These are phyloP conservation scores for Colletotrichum sublineola DNA, from an alignment of 2,329 filamentous ascomycete genomes.

Conservation along the genomic window DNA sequence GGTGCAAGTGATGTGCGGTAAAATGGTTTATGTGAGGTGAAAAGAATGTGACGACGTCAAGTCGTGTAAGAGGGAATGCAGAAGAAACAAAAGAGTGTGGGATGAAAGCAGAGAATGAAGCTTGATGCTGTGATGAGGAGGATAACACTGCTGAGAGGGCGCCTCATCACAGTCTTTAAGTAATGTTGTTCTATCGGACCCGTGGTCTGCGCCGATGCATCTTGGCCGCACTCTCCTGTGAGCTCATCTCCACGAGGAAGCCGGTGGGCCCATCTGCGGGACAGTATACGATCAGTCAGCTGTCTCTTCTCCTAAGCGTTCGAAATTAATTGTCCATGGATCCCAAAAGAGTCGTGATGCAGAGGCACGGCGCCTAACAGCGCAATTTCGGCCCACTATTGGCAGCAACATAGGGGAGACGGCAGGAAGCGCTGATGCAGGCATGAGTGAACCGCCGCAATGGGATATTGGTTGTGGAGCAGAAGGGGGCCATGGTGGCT, in stretches of 20 bases:
- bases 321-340: background rate
- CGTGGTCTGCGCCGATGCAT: background rate
- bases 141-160: background rate
- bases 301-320: background rate
- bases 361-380: background rate
- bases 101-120: constrained; percentile 19
- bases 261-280: background rate
- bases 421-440: background rate
- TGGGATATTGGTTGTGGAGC: constrained; percentile 8
- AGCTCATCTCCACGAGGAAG: background rate
- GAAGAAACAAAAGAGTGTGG: background rate
- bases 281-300: too few relatives aligned
- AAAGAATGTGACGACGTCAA: constrained; percentile 37
- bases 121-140: background rate
- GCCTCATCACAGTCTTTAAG: background rate
- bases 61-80: constrained; percentile 5
- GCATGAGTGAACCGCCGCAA: background rate
- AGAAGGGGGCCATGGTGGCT: background rate
- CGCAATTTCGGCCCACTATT: background rate
- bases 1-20: background rate
- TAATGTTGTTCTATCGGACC: background rate
- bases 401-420: background rate
- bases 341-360: background rate
- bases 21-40: background rate
- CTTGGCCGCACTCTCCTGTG: background rate